Conservation (phyloP, 1,284 basidiomycete genomes). For the Tetrapyrgos nigripes region DNA sequence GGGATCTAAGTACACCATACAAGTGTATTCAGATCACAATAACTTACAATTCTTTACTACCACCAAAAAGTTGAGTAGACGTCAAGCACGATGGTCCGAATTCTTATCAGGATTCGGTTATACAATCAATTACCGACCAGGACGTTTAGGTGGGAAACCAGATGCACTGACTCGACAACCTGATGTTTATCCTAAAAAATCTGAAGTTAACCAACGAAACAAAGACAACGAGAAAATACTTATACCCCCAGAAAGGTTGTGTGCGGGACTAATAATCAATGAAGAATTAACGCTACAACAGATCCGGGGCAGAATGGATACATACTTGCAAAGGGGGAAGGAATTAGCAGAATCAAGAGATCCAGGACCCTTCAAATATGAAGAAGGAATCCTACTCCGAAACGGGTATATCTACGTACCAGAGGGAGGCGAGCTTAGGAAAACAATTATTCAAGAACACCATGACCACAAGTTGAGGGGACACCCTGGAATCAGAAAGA, state of each 20-base stretch:
- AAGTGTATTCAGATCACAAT: constrained; percentile 35
- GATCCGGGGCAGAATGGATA: constrained; percentile 8
- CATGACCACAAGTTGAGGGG: constrained; percentile 24
- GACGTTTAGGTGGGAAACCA: too few relatives aligned
- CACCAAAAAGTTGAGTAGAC: too few relatives aligned
- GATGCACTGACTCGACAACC: constrained; percentile 28
- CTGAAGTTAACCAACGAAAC: constrained; percentile 1
- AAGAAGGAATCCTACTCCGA: constrained; percentile 8
- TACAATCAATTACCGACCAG: too few relatives aligned
- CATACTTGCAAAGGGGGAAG: background rate
- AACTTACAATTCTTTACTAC: constrained; percentile 34
- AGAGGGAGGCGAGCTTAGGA: background rate
- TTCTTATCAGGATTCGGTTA: too few relatives aligned
- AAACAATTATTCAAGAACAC: background rate
- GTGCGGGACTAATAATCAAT: background rate
- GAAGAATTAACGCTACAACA: background rate
- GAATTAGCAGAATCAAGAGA: background rate
- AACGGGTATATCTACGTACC: constrained; percentile 16
- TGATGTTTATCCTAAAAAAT: constrained; percentile 22
- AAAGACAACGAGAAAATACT: too few relatives aligned
- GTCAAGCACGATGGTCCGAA: too few relatives aligned
- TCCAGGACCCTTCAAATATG: constrained; percentile 19
- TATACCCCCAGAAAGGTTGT: constrained; percentile 27
- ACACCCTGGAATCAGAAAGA: constrained; percentile 41
- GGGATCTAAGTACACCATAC: constrained; percentile 23